Evolutionary conservation across 257 asterid species (phyloP).

Genomic region (Petunia secreta): DNA sequence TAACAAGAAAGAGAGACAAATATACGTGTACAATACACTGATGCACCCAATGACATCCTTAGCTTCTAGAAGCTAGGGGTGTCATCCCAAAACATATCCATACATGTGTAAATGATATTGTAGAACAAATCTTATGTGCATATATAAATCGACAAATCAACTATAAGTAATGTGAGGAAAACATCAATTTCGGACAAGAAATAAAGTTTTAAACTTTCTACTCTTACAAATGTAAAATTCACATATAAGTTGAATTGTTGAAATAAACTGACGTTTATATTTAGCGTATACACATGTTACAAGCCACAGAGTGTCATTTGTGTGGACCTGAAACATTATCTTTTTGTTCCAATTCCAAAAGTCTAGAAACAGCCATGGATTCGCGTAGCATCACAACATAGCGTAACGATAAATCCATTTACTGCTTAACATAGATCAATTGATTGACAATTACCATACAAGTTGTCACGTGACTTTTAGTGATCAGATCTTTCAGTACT

Average conservation of each 20-base stretch:
- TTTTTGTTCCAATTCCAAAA: conserved; percentile 19
- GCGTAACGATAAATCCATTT: too few species aligned
- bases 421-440: too few species aligned
- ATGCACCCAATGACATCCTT: background rate
- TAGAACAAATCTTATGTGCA: background rate
- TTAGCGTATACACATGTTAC: background rate
- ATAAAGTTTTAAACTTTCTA: background rate
- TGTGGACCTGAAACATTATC: background rate
- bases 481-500: too few species aligned
- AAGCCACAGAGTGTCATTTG: background rate
- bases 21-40: background rate
- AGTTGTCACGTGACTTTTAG: too few species aligned
- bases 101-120: background rate
- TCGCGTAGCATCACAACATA: too few species aligned
- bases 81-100: background rate
- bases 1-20: background rate
- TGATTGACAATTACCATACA: too few species aligned
- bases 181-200: conserved; percentile 6
- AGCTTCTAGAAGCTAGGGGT: background rate
- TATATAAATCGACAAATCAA: background rate
- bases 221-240: background rate
- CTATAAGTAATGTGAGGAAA: background rate
- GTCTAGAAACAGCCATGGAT: conserved; percentile 22
- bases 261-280: background rate
- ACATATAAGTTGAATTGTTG: background rate